Evolutionary conservation across 2,329 filamentous ascomycete genomes (phyloP).

Genomic region (Diaporthe capsici): DNA sequence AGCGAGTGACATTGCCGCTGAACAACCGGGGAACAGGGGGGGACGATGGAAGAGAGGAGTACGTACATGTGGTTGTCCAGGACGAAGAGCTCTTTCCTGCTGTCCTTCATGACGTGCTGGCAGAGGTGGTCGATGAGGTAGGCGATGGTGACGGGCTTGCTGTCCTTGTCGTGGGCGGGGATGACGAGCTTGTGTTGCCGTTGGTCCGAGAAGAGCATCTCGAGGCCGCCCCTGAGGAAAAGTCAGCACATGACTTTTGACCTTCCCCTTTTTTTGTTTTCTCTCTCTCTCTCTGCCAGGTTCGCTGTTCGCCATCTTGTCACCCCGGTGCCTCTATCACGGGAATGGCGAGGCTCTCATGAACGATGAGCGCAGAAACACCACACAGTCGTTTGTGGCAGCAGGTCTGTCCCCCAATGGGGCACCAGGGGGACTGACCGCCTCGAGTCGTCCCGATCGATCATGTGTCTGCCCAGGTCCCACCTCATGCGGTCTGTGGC

Average conservation of each 20-base stretch:
- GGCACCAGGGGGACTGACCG: neutral
- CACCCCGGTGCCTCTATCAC: neutral
- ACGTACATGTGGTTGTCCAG: conserved; percentile 90
- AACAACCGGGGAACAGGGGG: neutral
- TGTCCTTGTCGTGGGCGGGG: conserved; percentile 72
- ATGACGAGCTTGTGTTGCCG: conserved; percentile 79
- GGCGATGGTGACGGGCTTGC: conserved; percentile 76
- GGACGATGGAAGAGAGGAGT: conserved; percentile 12
- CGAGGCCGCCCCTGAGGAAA: conserved; percentile 82
- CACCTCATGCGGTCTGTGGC: neutral
- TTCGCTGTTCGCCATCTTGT: neutral
- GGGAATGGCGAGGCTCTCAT: neutral
- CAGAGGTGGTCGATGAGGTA: conserved; percentile 86
- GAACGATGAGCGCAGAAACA: neutral
- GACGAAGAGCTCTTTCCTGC: conserved; percentile 89
- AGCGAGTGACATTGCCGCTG: neutral
- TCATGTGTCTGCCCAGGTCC: neutral
- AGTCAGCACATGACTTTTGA: conserved; percentile 36
- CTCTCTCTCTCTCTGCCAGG: neutral
- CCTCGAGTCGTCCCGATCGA: neutral
- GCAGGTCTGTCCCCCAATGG: neutral
- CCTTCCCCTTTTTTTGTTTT: neutral
- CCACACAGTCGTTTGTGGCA: neutral
- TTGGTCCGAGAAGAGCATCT: conserved; percentile 92
- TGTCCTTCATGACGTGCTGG: conserved; percentile 86